These are phyloP conservation scores for Corrigiola litoralis DNA, from an alignment of 179 eudicot species.

Conservation along the genomic window DNA sequence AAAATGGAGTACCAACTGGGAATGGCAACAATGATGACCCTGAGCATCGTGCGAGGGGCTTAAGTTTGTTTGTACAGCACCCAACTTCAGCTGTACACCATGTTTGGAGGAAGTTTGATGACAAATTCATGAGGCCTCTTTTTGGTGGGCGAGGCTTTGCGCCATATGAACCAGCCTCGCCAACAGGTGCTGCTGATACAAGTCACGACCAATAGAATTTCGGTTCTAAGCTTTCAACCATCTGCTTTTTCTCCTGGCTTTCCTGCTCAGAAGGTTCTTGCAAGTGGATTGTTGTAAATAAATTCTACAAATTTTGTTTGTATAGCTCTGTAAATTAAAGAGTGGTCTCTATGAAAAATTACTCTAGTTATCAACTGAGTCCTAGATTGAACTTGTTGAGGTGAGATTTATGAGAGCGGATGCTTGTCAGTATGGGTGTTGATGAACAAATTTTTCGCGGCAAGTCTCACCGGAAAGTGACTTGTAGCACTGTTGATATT, in stretches of 20 bases:
- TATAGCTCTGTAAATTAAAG: too few relatives aligned
- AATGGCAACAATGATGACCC: conserved; percentile 7
- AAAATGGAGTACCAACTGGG: conserved; percentile 25
- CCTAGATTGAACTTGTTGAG: too few relatives aligned
- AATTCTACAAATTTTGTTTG: too few relatives aligned
- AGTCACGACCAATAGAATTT: conserved; percentile 8
- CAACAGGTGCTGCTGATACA: conserved; percentile 39
- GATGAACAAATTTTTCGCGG: too few relatives aligned
- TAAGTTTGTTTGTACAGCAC: conserved; percentile 36
- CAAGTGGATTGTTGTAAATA: conserved; percentile 10
- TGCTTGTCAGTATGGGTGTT: too few relatives aligned
- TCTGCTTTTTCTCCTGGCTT: background rate
- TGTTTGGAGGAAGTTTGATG: conserved; percentile 67
- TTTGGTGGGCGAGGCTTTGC: conserved; percentile 75
- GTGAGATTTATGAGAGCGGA: too few relatives aligned
- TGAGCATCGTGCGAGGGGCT: conserved; percentile 13
- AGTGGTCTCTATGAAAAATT: too few relatives aligned
- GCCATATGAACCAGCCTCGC: conserved; percentile 55
- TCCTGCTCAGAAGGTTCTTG: background rate
- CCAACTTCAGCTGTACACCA: conserved; percentile 45
- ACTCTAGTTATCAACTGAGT: too few relatives aligned
- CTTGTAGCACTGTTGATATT: too few relatives aligned
- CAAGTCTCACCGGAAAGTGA: too few relatives aligned
- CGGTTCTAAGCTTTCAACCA: background rate
- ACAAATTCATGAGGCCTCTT: conserved; percentile 66